A percentile compares a stretch with the other conserved stretches of the same genome.
Evolutionary conservation across 2,329 filamentous ascomycete genomes (phyloP).

Genomic region (Ambrosiella beaveri): DNA sequence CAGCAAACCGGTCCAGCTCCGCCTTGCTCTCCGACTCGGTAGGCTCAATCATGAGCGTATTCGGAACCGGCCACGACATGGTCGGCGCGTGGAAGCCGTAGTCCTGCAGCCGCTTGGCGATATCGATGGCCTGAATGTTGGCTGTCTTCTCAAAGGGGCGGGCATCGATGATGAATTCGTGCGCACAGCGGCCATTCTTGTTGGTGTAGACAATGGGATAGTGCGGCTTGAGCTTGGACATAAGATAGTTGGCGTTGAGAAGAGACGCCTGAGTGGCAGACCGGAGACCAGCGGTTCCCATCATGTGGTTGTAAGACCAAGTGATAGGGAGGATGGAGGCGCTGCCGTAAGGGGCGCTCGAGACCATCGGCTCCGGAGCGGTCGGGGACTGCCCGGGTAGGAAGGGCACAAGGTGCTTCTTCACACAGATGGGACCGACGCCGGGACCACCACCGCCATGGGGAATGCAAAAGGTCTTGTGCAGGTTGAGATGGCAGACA

Average conservation of each 20-base stretch:
- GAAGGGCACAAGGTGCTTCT: conserved; percentile 58
- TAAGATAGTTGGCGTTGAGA: conserved; percentile 95
- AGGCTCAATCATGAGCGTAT: conserved; percentile 95
- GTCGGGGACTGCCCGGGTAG: conserved; percentile 39
- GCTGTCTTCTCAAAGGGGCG: conserved; percentile 69
- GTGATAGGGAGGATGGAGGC: conserved; percentile 87
- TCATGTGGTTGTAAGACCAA: conserved; percentile 90
- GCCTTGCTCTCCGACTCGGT: conserved; percentile 86
- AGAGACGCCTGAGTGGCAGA: conserved; percentile 83
- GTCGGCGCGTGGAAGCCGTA: conserved; percentile 96
- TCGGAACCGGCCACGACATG: conserved; percentile 90
- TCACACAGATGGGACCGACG: conserved; percentile 86
- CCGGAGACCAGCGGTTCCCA: conserved; percentile 67
- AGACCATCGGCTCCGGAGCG: conserved; percentile 41
- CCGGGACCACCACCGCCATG: conserved; percentile 89
- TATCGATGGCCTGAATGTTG: conserved; percentile 80
- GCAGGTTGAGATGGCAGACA: conserved; percentile 90
- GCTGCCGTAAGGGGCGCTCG: conserved; percentile 70
- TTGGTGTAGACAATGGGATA: conserved; percentile 94
- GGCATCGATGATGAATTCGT: conserved; percentile 91
- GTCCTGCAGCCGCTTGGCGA: conserved; percentile 91
- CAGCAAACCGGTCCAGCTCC: conserved; percentile 84
- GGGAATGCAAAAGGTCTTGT: conserved; percentile 98
- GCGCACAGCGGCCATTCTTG: conserved; percentile 68
- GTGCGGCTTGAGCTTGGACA: conserved; percentile 68